A percentile compares a stretch with the other conserved stretches of the same genome.
These are phyloP conservation scores for Xylaria sp. DNA, from an alignment of 2,329 filamentous ascomycete species.

Conservation along the genomic window DNA sequence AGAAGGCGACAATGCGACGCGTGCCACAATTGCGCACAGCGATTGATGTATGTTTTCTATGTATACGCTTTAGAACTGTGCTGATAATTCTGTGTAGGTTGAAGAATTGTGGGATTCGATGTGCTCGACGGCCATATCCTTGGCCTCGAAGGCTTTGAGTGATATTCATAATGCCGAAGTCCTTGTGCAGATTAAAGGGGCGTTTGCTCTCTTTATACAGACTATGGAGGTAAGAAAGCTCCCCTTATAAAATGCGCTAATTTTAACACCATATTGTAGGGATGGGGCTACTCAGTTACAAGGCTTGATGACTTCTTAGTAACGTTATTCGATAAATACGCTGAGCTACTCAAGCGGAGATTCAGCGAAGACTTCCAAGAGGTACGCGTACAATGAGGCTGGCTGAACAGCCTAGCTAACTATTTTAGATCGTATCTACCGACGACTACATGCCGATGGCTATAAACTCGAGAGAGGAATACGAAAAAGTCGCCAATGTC, in stretches of 20 bases:
- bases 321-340: slow-evolving; percentile 93
- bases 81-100: slow-evolving; percentile 62
- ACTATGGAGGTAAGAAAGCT: slow-evolving; percentile 83
- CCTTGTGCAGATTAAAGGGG: slow-evolving; percentile 92
- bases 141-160: slow-evolving; percentile 82
- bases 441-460: slow-evolving; percentile 99
- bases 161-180: slow-evolving; percentile 89
- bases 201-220: slow-evolving; percentile 93
- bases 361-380: slow-evolving; percentile 98
- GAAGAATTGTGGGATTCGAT: slow-evolving; percentile 99
- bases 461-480: slow-evolving; percentile 88
- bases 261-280: slow-evolving; percentile 57
- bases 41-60: slow-evolving; percentile 72
- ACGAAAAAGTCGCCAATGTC: slow-evolving; percentile 93
- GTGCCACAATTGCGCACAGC: slow-evolving; percentile 83
- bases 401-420: slow-evolving; percentile 30
- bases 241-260: neutral
- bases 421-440: slow-evolving; percentile 73
- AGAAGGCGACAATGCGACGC: slow-evolving; percentile 90
- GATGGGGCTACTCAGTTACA: slow-evolving; percentile 88
- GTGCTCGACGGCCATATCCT: slow-evolving; percentile 84
- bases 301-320: slow-evolving; percentile 86
- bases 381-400: slow-evolving; percentile 54
- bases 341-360: slow-evolving; percentile 85
- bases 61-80: neutral